Evolutionary conservation across 345 rosid genomes (phyloP).

Genomic region (Firmiana major): DNA sequence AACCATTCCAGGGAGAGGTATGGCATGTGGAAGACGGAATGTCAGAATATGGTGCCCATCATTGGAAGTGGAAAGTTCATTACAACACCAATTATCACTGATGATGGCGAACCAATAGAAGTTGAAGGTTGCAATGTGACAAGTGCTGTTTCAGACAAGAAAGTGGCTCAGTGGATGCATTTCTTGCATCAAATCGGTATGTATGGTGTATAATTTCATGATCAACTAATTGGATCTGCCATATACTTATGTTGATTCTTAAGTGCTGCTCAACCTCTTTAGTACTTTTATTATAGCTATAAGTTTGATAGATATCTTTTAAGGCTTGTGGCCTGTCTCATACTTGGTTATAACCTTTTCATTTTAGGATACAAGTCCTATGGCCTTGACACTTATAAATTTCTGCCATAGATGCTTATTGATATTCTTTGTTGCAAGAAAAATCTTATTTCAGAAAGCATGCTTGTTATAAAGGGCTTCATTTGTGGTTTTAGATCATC

Average conservation of each 20-base stretch:
- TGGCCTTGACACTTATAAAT: background rate
- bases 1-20: slow-evolving; percentile 69
- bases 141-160: slow-evolving; percentile 51
- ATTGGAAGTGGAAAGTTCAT: slow-evolving; percentile 74
- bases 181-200: slow-evolving; percentile 83
- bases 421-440: background rate
- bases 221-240: background rate
- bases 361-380: background rate
- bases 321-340: background rate
- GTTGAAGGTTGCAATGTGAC: slow-evolving; percentile 35
- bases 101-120: slow-evolving; percentile 56
- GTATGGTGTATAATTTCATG: slow-evolving; percentile 17
- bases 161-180: slow-evolving; percentile 78
- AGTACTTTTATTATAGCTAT: background rate
- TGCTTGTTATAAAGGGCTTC: background rate
- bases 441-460: background rate
- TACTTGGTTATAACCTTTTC: background rate
- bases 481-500: background rate
- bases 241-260: slow-evolving; percentile 1
- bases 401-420: background rate
- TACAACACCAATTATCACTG: slow-evolving; percentile 56
- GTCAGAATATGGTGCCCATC: slow-evolving; percentile 72
- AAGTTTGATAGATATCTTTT: background rate
- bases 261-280: background rate
- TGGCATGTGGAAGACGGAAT: slow-evolving; percentile 66